Evolutionary conservation across 208 protist species (phyloP).

Genomic region (Leishmania mexicana): DNA sequence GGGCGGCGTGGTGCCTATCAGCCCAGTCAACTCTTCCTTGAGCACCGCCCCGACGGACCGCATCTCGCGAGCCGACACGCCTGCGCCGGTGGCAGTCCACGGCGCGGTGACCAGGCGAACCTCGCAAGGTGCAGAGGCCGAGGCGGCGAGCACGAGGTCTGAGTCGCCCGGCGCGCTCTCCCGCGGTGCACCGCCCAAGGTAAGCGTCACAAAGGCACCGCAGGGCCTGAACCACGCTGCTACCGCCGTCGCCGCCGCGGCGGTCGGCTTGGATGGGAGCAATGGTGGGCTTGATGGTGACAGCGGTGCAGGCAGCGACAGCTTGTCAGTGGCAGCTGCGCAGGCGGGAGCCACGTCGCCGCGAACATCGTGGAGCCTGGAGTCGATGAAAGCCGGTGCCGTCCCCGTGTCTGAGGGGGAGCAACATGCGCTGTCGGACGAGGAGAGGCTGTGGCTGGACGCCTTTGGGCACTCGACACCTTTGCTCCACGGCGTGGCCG

Average conservation of each 20-base stretch:
- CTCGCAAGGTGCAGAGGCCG: background rate
- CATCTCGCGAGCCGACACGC: slow-evolving; percentile 7
- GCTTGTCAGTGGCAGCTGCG: background rate
- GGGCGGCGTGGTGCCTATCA: background rate
- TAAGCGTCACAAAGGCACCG: background rate
- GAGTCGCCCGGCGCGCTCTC: background rate
- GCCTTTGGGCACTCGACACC: background rate
- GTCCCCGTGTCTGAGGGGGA: background rate
- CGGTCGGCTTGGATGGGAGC: background rate
- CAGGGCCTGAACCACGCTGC: background rate
- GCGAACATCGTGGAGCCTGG: slow-evolving; percentile 1
- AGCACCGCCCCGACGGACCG: slow-evolving; percentile 19
- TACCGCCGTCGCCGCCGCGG: background rate
- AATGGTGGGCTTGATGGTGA: background rate
- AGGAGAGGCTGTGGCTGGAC: background rate
- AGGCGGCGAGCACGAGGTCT: background rate
- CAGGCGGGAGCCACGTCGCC: background rate
- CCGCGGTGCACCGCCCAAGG: background rate
- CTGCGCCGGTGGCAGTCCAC: background rate
- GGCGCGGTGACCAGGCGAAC: background rate
- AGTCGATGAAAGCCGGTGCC: background rate
- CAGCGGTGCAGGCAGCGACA: background rate
- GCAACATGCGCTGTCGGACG: background rate
- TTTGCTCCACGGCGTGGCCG: background rate
- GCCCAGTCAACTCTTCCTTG: slow-evolving; percentile 17